Conservation (phyloP, 2,329 filamentous ascomycete genomes). For the Colletotrichum lindemuthianum region DNA sequence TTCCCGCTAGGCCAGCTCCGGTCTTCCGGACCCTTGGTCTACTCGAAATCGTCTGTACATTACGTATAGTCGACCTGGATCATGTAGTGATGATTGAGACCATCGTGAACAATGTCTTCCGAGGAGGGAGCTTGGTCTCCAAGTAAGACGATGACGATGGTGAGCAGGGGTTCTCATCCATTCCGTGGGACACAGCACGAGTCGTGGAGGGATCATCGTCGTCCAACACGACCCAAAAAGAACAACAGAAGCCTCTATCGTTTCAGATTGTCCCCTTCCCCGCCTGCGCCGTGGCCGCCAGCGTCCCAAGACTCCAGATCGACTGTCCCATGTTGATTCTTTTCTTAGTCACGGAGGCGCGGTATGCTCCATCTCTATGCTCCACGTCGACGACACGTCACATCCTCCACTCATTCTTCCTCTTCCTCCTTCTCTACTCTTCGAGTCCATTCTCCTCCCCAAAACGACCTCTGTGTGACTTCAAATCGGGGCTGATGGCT, state of each 20-base stretch:
- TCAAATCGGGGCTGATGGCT: no score
- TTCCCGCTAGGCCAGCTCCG: not conserved
- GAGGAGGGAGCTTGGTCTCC: no score
- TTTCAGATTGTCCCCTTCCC: conserved; percentile 22
- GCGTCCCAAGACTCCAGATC: conserved; percentile 18
- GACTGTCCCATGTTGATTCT: conserved; percentile 14
- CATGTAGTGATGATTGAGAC: not conserved
- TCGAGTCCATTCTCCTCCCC: not conserved
- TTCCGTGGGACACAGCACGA: not conserved
- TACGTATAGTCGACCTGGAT: no score
- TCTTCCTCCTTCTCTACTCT: no score
- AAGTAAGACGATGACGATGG: no score
- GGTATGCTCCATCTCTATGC: no score
- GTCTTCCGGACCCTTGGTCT: no score
- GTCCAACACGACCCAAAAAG: not conserved
- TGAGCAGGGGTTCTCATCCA: no score
- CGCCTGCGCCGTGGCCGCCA: conserved; percentile 18
- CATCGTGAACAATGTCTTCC: not conserved
- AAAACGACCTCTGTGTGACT: no score
- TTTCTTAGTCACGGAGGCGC: conserved; percentile 30
- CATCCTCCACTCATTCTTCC: no score
- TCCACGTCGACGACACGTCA: no score
- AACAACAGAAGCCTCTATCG: not conserved
- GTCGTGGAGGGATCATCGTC: conserved; percentile 12
- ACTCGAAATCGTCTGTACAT: no score